phyloP scores from a whole-genome alignment of 768 basidiomycete genomes.

The Leucocoprinus birnbaumii region DNA sequence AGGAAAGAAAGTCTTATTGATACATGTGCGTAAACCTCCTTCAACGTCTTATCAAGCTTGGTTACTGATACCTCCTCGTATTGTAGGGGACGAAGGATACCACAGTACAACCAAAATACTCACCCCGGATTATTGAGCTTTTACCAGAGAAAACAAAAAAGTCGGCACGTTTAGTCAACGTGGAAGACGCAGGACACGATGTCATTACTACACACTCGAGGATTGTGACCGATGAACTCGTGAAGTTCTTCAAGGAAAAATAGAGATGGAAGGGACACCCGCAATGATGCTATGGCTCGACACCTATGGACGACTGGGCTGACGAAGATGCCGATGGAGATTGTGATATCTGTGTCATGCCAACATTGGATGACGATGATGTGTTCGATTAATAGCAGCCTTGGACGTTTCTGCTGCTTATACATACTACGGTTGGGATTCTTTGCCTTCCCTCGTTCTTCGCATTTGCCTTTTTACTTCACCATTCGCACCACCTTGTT shows the following conservation, averaged over 20 bases:
- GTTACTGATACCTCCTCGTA: neutral
- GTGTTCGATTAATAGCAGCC: neutral
- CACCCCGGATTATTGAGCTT: slow-evolving; percentile 40
- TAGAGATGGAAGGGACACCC: neutral
- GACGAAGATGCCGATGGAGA: neutral
- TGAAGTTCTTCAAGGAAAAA: slow-evolving; percentile 5
- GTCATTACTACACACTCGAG: slow-evolving; percentile 40
- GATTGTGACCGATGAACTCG: slow-evolving; percentile 26
- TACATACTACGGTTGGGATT: neutral
- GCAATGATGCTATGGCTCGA: neutral
- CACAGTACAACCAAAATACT: slow-evolving; percentile 55
- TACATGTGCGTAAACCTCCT: slow-evolving; percentile 47
- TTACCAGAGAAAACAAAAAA: slow-evolving; percentile 34
- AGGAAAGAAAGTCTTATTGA: slow-evolving; percentile 51
- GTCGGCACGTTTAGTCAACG: slow-evolving; percentile 38
- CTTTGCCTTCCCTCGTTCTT: neutral
- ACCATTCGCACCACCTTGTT: neutral
- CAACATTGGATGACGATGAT: too few species aligned
- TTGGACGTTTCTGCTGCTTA: neutral
- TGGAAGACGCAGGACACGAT: slow-evolving; percentile 55
- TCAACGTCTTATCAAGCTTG: slow-evolving; percentile 2
- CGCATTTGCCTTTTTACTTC: neutral
- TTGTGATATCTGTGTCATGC: too few species aligned
- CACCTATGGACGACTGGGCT: neutral
- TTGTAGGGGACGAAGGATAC: slow-evolving; percentile 59